Evolutionary conservation across 345 rosid species (phyloP), one percentile per base, ranked within the genome.

Genomic region (Ceriops zippeliana): DNA sequence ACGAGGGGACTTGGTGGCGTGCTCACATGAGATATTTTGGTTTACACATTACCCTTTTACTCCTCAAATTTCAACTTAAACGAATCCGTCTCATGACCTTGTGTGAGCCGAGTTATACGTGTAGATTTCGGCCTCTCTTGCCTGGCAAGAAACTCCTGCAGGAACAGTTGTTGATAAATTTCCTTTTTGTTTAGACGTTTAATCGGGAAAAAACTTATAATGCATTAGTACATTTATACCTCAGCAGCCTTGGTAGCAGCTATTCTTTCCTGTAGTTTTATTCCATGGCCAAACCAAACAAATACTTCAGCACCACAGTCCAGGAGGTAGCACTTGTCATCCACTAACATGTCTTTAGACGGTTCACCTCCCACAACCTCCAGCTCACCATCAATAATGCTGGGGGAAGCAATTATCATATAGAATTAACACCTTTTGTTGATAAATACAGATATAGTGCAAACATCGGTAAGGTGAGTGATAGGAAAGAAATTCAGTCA

Each of bases 281-380:
- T 95, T 76, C 82, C 85, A 76, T 96, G 96, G 70, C 99, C 98
- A 86, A 91, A 88, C 99, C 99, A 95, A 79, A 95, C 80, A 88
- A 87, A 90, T 66, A 95, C 65, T 82, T 88, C 97, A 73, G 87
- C 79, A 69, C 98, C 99, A 57, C 92, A 85, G 74, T 91, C 97
- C 66, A 95, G 76, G 46, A 89, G 71, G 77, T 88, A 91, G 79
- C 97, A 89, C 80, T 84, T 89, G 78, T 73, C 86, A 81, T 88
- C 91, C 76, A 88, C 97, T 82, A 93, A 69, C 86, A 86, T 70
- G 69, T 83, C 78, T 81, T 91, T 89, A 65, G 96, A 89, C 58
- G 88, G 73, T 69, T 88, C 88, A 0, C 91, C 92, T 66, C 86
- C 95, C 51, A 93, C 82, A 42, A 56, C 28, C 71, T 79, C 83